Evolutionary conservation across 176 grass and related monocot genomes (phyloP).

Genomic region (Tuctoria greenei): DNA sequence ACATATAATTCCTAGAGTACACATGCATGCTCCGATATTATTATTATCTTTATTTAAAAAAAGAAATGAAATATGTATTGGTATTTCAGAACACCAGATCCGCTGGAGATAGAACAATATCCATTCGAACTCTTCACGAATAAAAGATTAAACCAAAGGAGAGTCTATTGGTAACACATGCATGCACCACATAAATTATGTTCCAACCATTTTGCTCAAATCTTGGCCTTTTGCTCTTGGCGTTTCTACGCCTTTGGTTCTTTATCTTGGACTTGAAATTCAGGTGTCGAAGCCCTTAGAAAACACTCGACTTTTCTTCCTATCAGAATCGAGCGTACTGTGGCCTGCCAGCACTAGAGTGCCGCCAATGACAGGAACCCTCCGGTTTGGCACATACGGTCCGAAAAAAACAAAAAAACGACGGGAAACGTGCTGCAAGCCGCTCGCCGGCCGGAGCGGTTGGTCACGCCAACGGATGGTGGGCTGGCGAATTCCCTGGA

Average conservation of each 20-base stretch:
- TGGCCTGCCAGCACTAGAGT: neutral
- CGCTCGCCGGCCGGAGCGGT: slow-evolving; percentile 3
- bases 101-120: too few relatives aligned
- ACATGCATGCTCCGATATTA: too few relatives aligned
- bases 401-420: neutral
- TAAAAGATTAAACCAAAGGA: neutral
- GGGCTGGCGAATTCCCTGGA: slow-evolving; percentile 6
- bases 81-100: neutral
- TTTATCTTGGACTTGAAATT: neutral
- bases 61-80: too few relatives aligned
- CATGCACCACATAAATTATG: neutral
- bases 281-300: neutral
- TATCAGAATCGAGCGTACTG: neutral
- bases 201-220: neutral
- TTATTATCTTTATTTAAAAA: too few relatives aligned
- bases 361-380: neutral
- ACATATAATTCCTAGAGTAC: too few relatives aligned
- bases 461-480: neutral
- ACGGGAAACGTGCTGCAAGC: neutral
- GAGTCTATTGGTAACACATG: neutral
- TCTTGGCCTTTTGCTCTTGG: neutral
- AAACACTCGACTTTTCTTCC: neutral
- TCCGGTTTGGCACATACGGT: neutral
- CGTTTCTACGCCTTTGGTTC: neutral
- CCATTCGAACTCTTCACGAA: too few relatives aligned